Conservation (phyloP, 208 protist species). For the Acanthamoeba triangularis region DNA sequence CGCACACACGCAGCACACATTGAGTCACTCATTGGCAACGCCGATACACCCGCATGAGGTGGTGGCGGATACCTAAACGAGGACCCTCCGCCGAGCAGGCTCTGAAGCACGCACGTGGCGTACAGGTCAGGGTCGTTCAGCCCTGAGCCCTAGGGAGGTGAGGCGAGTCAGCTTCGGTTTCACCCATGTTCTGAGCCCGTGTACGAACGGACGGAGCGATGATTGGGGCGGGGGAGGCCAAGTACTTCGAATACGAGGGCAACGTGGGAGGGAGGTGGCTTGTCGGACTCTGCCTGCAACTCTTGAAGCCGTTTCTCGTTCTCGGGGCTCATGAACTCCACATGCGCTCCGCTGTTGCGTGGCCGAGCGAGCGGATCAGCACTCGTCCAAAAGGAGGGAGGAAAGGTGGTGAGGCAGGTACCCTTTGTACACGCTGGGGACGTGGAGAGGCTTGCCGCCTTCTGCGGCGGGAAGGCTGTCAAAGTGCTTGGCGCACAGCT, state of each 20-base stretch:
- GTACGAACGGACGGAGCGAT: too few relatives aligned
- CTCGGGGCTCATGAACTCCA: neutral
- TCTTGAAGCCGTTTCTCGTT: slow-evolving; percentile 13
- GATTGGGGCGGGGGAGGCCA: too few relatives aligned
- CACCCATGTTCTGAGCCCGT: too few relatives aligned
- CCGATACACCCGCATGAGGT: slow-evolving; percentile 16
- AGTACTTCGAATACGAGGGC: slow-evolving; percentile 76
- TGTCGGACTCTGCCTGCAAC: slow-evolving; percentile 33
- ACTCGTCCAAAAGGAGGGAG: neutral
- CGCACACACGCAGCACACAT: too few relatives aligned
- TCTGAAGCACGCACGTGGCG: slow-evolving; percentile 82
- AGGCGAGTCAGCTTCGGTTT: too few relatives aligned
- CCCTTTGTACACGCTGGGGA: neutral
- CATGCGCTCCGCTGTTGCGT: slow-evolving; percentile 73
- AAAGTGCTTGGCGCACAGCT: slow-evolving; percentile 75
- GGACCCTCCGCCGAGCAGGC: slow-evolving; percentile 87
- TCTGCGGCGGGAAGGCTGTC: neutral
- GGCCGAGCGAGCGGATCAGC: neutral
- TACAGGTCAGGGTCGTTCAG: slow-evolving; percentile 84
- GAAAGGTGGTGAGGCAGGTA: neutral
- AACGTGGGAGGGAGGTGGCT: slow-evolving; percentile 48
- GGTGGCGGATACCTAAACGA: slow-evolving; percentile 80
- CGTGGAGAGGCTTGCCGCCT: neutral
- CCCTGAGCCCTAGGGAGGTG: neutral
- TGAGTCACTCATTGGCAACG: neutral